Evolutionary conservation across 2,329 filamentous ascomycete genomes (phyloP), one percentile per base, ranked within the genome.

Genomic region (Ophiostoma sp.): DNA sequence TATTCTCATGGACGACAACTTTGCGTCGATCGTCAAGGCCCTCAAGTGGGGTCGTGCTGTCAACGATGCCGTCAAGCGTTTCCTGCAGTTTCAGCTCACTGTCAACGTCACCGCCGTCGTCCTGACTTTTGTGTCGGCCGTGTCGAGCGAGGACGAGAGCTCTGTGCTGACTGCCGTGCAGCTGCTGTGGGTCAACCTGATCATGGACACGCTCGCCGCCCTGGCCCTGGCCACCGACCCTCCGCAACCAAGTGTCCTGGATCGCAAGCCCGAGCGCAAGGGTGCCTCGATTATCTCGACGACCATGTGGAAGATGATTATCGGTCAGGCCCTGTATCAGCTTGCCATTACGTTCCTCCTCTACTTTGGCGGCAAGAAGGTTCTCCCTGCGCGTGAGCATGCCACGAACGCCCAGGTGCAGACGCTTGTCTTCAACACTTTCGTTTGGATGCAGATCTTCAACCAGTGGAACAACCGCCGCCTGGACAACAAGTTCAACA

Each of bases 361-460:
- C 31, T 95, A 95, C 83, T 98, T 81, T 76, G 77, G 79, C 68
- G 76, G 78, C 15, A 76, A 74, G 50, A 69, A 75, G n/a, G 75
- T 82, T 11, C 79, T 79, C 55, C 83, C 84, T 39, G 77, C 79
- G 0, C 80, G 82, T 3, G 82, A 86, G 69, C 79, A 84, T 45
- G 80, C 87, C 48, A 78, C 79, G 19, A 70, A 61, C 2, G 82
- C 80, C 0, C 86, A 92, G 78, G 86, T 97, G 74, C 85, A 90
- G 72, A 97, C 94, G 2, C 87, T 98, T 66, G 93, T 98, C 8
- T 98, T 98, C 87, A 98, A 98, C 85, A 96, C 94, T 0, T 98
- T 98, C 80, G 95, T 98, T 71, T 98, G 95, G 95, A 98, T 98
- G 95, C 95, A 98, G 79, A 97, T 98, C 78, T 98, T 98, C 85